Base-by-base conservation (phyloP, 768 basidiomycete species). In the Russula virescens region DNA sequence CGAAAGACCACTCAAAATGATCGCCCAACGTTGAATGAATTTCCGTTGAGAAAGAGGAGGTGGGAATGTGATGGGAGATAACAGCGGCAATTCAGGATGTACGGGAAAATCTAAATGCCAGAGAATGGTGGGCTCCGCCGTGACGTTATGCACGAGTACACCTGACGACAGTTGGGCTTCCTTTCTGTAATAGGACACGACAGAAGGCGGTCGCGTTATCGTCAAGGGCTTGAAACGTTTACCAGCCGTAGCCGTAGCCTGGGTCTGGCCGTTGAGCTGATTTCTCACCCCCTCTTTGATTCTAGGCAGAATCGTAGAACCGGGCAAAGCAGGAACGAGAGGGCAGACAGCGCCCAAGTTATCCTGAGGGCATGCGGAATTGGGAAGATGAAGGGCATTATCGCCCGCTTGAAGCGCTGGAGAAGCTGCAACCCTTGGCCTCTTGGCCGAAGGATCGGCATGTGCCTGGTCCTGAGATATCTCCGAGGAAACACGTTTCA, bases 11-110 rank as follows among this genome's bases (percentile, higher is more conserved):
- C 81, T 80, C 8, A 90, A 73, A 18, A 85, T 73, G 34, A 88
- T 55, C 5, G 88, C 77, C 72, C 85, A 81, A 3, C 66, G 70
- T 23, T 77, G 68, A 4, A 86, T 82, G 58, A 74, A 76, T 71
- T 81, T 87, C 35, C 87, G 75, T 57, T 88, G 81, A 0, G 82
- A 75, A 11, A 86, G 68, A 23, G 77, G 78, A 0, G 88, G 87
- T 1, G 89, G 87, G 35, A 85, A 64, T 5, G 78, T 74, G 48
- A 89, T 81, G 19, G 74, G 64, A 13, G 69, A 58, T 14, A 88
- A 74, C 3, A 64, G 48, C 0, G 66, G 60, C 0, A 69, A 61
- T 0, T 68, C 58, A 18, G 62, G 48, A 4, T 68, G 23, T 11
- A 64, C 9, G 21, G 75, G 69, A 34, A 80, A 74, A 57, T 81